Percentiles rank a stretch among this genome's conserved stretches.
Conservation (phyloP, 805 yeast genomes). For the Blastobotrys chiropterorum region DNA sequence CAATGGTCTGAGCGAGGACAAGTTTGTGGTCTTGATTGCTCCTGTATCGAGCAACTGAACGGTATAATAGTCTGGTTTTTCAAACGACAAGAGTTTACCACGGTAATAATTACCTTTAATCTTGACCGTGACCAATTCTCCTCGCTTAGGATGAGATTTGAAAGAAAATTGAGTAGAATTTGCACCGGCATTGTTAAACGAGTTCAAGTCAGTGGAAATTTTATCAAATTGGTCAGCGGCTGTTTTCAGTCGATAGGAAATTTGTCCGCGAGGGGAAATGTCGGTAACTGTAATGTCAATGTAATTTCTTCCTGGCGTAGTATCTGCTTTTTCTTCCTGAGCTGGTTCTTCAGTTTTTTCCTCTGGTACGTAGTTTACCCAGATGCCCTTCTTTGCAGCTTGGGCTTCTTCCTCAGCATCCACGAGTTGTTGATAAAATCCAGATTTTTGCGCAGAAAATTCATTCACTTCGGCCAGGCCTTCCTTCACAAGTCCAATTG, state of each 20-base stretch:
- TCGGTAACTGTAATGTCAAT: slow-evolving; percentile 31
- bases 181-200: slow-evolving; percentile 28
- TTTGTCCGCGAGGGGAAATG: slow-evolving; percentile 25
- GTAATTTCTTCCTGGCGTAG: slow-evolving; percentile 26
- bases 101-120: slow-evolving; percentile 53
- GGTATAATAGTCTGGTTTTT: slow-evolving; percentile 40
- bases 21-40: slow-evolving; percentile 40
- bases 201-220: slow-evolving; percentile 22
- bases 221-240: slow-evolving; percentile 17
- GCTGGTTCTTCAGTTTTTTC: slow-evolving; percentile 25
- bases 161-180: slow-evolving; percentile 25
- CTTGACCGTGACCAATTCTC: slow-evolving; percentile 48
- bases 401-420: slow-evolving; percentile 62
- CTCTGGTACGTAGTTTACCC: slow-evolving; percentile 54
- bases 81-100: slow-evolving; percentile 45
- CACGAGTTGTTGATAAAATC: slow-evolving; percentile 46
- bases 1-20: slow-evolving; percentile 43
- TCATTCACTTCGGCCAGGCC: slow-evolving; percentile 66
- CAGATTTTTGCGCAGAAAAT: slow-evolving; percentile 53
- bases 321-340: slow-evolving; percentile 12
- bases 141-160: slow-evolving; percentile 38
- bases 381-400: slow-evolving; percentile 50
- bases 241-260: slow-evolving; percentile 22
- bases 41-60: slow-evolving; percentile 63
- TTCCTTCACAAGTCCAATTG: slow-evolving; percentile 47